These are phyloP conservation scores for Diaporthe sp. DNA, from an alignment of 2,329 filamentous ascomycete genomes.

Conservation along the genomic window DNA sequence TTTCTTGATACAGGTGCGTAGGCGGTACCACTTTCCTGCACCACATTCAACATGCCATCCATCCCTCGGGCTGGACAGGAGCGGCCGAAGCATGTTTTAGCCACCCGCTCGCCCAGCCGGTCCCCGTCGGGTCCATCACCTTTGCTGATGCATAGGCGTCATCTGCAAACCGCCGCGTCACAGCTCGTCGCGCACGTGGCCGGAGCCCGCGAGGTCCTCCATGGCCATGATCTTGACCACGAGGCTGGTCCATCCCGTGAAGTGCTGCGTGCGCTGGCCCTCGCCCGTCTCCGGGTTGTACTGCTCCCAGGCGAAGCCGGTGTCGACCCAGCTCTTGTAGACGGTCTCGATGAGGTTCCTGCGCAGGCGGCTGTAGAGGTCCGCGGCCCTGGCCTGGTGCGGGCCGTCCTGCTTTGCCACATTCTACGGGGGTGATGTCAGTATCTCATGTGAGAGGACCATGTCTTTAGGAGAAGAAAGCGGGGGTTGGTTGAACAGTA, in stretches of 20 bases:
- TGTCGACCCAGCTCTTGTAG: constrained; percentile 87
- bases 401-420: constrained; percentile 76
- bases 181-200: constrained; percentile 61
- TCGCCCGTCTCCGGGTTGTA: constrained; percentile 93
- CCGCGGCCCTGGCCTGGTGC: constrained; percentile 75
- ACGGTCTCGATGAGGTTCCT: constrained; percentile 91
- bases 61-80: too few relatives aligned
- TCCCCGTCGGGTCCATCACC: too few relatives aligned
- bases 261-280: constrained; percentile 97
- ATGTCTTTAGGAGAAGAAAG: neutral
- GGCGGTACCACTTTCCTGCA: neutral
- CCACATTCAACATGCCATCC: neutral
- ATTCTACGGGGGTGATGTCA: constrained; percentile 57
- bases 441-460: neutral
- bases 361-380: constrained; percentile 82
- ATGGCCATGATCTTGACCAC: constrained; percentile 98
- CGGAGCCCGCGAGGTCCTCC: constrained; percentile 71
- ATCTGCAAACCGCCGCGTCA: constrained; percentile 44
- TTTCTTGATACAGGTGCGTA: neutral
- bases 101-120: neutral
- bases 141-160: neutral
- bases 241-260: constrained; percentile 98
- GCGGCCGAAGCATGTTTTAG: neutral
- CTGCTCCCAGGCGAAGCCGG: constrained; percentile 98
- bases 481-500: neutral